Base-by-base conservation (phyloP, 106 monocot species). In the Triglochin maritima region DNA sequence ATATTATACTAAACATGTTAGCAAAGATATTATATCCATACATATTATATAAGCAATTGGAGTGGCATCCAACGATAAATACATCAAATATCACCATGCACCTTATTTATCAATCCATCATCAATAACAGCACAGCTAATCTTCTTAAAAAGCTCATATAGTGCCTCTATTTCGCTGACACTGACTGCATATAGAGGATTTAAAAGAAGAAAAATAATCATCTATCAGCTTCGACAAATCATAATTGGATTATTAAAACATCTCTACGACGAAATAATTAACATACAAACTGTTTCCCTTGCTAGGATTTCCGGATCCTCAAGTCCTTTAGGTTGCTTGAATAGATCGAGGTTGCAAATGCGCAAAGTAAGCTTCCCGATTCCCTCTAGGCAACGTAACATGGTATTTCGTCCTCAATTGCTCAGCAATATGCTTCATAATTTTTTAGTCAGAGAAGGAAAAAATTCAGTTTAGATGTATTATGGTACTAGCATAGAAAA, bases 91-190 rank as follows among this genome's bases (percentile, higher is more conserved):
- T 29, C 29, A 29, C 5, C 14, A 47, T 41, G 59, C 55, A 78
- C 77, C 71, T 78, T 78, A 46, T 78, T 71, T 6, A 78, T 78
- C 57, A 78, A 58, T 4, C 77, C 77, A 60, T 78, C 77, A 50
- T 78, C 77, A 66, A 78, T 57, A 7, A 78, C 55, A n/a, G 66
- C 58, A 65, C 66, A 61, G 51, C 77, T 78, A 15, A 78, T 58
- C 46, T 54, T 78, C 58, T 71, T 78, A 17, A 71, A 78, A 1
- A 78, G 66, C 66, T 78, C 77, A 66, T 63, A 71, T 11, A 78
- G 66, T 54, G 77, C 77, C 53, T 78, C 77, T 50, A 78, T 64
- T 42, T 78, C 77, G 42, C 64, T 78, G 4, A 71, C 71, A 48
- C 71, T 78, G 51, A 78, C 77, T 78, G 56, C 41, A 79, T 57